Percentiles rank a stretch among this genome's conserved stretches.
Evolutionary conservation across 2,329 filamentous ascomycete genomes (phyloP).

Genomic region (Fusarium albidum): DNA sequence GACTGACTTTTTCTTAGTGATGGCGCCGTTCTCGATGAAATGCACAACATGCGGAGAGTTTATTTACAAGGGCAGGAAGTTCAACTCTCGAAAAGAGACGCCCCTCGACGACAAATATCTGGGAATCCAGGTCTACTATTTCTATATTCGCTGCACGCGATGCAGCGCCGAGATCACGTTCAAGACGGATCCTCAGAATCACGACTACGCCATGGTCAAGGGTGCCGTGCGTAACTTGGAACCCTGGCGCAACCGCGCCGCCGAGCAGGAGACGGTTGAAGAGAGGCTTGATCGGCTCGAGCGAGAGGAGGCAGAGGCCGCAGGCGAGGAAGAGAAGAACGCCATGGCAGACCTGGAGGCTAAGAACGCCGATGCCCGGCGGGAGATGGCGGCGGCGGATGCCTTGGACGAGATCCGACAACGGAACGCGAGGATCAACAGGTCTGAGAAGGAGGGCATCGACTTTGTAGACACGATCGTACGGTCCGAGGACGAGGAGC

Average conservation of each 20-base stretch:
- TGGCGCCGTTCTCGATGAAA: slow-evolving; percentile 61
- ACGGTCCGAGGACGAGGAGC: slow-evolving; percentile 64
- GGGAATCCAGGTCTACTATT: slow-evolving; percentile 84
- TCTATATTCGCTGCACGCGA: slow-evolving; percentile 83
- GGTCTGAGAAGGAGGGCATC: slow-evolving; percentile 73
- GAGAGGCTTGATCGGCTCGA: slow-evolving; percentile 86
- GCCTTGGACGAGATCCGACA: slow-evolving; percentile 94
- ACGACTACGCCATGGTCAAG: slow-evolving; percentile 83
- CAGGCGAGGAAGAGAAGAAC: slow-evolving; percentile 76
- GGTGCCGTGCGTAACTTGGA: slow-evolving; percentile 95
- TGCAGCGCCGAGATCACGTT: slow-evolving; percentile 91
- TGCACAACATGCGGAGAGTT: slow-evolving; percentile 70
- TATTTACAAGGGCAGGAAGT: slow-evolving; percentile 93
- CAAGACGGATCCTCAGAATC: slow-evolving; percentile 92
- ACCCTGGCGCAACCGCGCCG: slow-evolving; percentile 75
- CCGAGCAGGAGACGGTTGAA: slow-evolving; percentile 83
- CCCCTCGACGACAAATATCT: slow-evolving; percentile 89
- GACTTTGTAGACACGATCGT: slow-evolving; percentile 66
- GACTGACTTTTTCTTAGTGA: slow-evolving; percentile 47
- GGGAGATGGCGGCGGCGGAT: slow-evolving; percentile 96
- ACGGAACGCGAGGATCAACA: slow-evolving; percentile 86
- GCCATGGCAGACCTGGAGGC: slow-evolving; percentile 95
- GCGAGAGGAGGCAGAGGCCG: slow-evolving; percentile 71
- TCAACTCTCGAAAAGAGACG: slow-evolving; percentile 94
- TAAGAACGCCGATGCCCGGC: slow-evolving; percentile 90